A percentile compares a stretch with the other conserved stretches of the same genome.
These are phyloP conservation scores for Barnettozyma sucrosica DNA, from an alignment of 805 yeast genomes.

Conservation along the genomic window DNA sequence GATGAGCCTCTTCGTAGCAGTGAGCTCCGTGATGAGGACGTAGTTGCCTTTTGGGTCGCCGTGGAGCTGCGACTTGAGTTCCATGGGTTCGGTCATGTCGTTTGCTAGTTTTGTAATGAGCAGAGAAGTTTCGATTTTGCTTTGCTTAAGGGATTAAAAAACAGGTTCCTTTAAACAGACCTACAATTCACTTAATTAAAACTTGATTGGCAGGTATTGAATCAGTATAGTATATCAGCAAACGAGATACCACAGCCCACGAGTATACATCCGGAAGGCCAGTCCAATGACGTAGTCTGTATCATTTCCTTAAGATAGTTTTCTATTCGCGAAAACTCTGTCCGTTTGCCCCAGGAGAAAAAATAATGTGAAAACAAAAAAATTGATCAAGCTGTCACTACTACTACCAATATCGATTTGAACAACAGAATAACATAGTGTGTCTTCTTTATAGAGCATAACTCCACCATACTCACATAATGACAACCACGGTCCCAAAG, in stretches of 20 bases:
- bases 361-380: background rate
- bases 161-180: too few species aligned
- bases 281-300: background rate
- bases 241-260: background rate
- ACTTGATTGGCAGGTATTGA: background rate
- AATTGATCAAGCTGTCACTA: background rate
- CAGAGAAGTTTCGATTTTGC: background rate
- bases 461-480: conserved; percentile 21
- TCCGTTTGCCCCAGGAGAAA: background rate
- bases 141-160: too few species aligned
- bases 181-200: background rate
- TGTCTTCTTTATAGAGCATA: background rate
- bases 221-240: background rate
- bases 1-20: background rate
- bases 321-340: background rate
- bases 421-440: background rate
- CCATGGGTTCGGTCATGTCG: background rate
- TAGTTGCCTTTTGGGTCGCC: conserved; percentile 1
- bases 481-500: conserved; percentile 93
- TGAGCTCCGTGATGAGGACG: background rate
- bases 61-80: background rate
- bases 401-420: background rate
- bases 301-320: too few species aligned
- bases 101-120: background rate
- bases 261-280: background rate